Conservation (phyloP, 140 eudicot species). For the Oenanthe javanica region DNA sequence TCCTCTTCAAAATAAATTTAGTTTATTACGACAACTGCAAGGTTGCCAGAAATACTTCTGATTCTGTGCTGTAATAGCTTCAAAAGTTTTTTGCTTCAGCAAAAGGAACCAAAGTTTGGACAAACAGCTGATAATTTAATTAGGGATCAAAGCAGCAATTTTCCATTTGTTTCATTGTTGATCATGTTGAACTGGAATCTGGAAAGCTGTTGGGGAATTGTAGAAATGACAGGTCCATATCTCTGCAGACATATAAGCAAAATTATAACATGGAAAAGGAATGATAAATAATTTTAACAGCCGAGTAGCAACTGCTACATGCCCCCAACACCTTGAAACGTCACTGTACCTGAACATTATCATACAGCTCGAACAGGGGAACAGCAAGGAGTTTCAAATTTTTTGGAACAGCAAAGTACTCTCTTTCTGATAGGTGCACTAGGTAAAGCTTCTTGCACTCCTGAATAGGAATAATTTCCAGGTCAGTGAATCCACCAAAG, state of each 20-base stretch:
- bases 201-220: constrained; percentile 95
- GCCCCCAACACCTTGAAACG: neutral
- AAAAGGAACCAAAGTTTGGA: neutral
- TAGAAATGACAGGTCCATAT: constrained; percentile 91
- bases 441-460: constrained; percentile 92
- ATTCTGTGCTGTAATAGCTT: neutral
- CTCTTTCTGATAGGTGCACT: constrained; percentile 89
- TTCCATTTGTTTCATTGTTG: constrained; percentile 17
- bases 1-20: neutral
- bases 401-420: constrained; percentile 98
- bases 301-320: neutral
- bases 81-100: neutral
- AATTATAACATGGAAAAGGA: neutral
- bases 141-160: neutral
- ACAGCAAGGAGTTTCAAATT: constrained; percentile 95
- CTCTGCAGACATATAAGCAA: constrained; percentile 45
- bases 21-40: neutral
- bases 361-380: constrained; percentile 92
- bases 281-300: neutral
- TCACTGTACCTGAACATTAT: constrained; percentile 75
- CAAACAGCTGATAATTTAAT: neutral
- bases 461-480: constrained; percentile 29
- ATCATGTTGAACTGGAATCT: constrained; percentile 98
- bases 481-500: constrained; percentile 5
- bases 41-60: neutral